These are phyloP conservation scores for Clarireedia homoeocarpa DNA, from an alignment of 2,329 filamentous ascomycete genomes.

Conservation along the genomic window DNA sequence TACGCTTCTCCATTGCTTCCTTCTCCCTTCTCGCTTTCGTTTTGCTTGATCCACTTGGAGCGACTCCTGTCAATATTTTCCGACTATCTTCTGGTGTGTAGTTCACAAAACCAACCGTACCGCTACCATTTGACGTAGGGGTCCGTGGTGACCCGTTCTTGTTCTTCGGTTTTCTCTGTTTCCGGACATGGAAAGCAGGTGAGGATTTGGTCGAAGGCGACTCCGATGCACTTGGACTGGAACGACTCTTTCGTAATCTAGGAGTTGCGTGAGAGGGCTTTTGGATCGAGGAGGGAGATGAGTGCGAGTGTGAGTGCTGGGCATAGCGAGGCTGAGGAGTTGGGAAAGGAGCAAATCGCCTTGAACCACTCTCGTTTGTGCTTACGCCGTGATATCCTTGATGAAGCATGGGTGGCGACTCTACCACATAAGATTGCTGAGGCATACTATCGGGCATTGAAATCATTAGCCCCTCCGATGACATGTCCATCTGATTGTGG, in stretches of 20 bases:
- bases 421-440: constrained; percentile 20
- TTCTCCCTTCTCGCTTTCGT: constrained; percentile 89
- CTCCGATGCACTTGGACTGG: constrained; percentile 13
- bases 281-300: not conserved
- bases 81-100: constrained; percentile 75
- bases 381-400: constrained; percentile 13
- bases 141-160: constrained; percentile 31
- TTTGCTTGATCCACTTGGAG: constrained; percentile 84
- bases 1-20: constrained; percentile 71
- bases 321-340: not conserved
- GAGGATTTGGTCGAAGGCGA: constrained; percentile 11
- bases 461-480: constrained; percentile 25
- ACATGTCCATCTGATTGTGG: constrained; percentile 15
- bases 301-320: constrained; percentile 7
- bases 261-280: constrained; percentile 4
- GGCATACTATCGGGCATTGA: constrained; percentile 20
- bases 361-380: not conserved
- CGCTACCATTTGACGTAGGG: constrained; percentile 27
- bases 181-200: constrained; percentile 19
- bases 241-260: constrained; percentile 4
- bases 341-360: constrained; percentile 7
- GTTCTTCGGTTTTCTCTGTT: constrained; percentile 17
- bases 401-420: constrained; percentile 14
- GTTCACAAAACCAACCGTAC: constrained; percentile 67
- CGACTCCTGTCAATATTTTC: constrained; percentile 80